Percentiles rank a stretch among this genome's conserved stretches.
Conservation (phyloP, 148 eudicot species). For the Persicaria maculosa region DNA sequence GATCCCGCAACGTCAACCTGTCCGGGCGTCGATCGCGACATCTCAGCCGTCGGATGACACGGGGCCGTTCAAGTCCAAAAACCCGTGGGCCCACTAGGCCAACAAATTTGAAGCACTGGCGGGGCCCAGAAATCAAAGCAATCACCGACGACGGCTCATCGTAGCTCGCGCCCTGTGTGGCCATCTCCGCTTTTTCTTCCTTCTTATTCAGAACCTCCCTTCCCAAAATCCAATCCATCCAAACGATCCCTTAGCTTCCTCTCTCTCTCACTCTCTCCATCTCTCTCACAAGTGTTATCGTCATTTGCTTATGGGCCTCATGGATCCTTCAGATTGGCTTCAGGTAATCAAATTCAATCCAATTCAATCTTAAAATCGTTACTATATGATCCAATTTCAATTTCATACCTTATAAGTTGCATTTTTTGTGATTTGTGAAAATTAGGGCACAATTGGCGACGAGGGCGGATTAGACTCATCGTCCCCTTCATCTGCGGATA, state of each 20-base stretch:
- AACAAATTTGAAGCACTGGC: not conserved
- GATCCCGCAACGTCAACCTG: not conserved
- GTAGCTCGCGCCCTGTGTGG: constrained; percentile 1
- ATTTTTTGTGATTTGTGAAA: not conserved
- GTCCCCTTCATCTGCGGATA: constrained; percentile 49
- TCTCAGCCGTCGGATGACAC: constrained; percentile 9
- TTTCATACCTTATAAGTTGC: not conserved
- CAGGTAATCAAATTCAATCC: not conserved
- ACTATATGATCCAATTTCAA: not conserved
- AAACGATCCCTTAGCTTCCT: not conserved
- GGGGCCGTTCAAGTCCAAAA: constrained; percentile 10
- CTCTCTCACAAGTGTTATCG: not conserved
- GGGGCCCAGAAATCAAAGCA: constrained; percentile 2
- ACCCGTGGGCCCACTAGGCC: not conserved
- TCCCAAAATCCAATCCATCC: not conserved
- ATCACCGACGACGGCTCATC: constrained; percentile 11
- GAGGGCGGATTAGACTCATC: constrained; percentile 32
- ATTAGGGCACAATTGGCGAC: constrained; percentile 9
- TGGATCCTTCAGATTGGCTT: constrained; percentile 5
- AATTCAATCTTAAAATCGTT: not conserved
- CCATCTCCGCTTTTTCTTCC: not conserved
- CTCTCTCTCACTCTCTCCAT: not conserved
- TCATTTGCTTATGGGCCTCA: not conserved
- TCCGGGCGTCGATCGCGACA: not conserved
- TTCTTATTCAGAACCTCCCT: not conserved